phyloP scores from a whole-genome alignment of 2,329 filamentous ascomycete genomes.

The Curvularia hawaiiensis region DNA sequence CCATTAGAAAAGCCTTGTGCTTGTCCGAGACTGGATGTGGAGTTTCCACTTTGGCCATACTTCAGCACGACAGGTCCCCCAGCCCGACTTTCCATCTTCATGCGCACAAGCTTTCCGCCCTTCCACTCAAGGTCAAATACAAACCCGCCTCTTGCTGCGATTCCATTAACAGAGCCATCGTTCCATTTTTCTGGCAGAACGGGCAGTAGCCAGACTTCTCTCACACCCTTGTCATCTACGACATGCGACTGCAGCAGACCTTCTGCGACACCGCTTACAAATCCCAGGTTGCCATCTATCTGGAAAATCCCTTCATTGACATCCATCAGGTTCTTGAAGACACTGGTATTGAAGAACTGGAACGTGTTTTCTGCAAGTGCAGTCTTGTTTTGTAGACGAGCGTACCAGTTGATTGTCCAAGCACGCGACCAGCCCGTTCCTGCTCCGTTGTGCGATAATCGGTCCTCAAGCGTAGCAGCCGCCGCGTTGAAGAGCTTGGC shows the following conservation, averaged over 20 bases:
- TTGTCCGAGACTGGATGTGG: neutral
- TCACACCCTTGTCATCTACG: conserved; percentile 2
- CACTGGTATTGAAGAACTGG: conserved; percentile 20
- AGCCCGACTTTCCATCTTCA: conserved; percentile 19
- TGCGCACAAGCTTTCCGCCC: conserved; percentile 22
- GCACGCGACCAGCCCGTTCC: conserved; percentile 60
- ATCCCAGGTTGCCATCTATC: conserved; percentile 57
- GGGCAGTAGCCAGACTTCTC: conserved; percentile 16
- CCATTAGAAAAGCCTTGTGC: neutral
- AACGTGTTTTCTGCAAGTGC: conserved; percentile 46
- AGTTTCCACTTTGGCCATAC: neutral
- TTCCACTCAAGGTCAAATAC: conserved; percentile 26
- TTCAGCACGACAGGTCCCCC: conserved; percentile 6
- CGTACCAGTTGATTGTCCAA: conserved; percentile 58
- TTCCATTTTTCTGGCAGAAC: conserved; percentile 18
- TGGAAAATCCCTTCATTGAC: conserved; percentile 13
- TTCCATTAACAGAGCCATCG: conserved; percentile 19
- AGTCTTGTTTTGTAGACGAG: conserved; percentile 47
- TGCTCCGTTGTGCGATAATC: conserved; percentile 36
- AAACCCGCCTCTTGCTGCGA: conserved; percentile 24
- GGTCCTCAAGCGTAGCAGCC: conserved; percentile 39
- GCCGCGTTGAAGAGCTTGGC: conserved; percentile 39
- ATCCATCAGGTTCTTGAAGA: conserved; percentile 17
- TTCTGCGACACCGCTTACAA: conserved; percentile 54
- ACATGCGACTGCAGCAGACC: conserved; percentile 50